Evolutionary conservation across 2,329 filamentous ascomycete genomes (phyloP).

Genomic region (Alternaria atra): DNA sequence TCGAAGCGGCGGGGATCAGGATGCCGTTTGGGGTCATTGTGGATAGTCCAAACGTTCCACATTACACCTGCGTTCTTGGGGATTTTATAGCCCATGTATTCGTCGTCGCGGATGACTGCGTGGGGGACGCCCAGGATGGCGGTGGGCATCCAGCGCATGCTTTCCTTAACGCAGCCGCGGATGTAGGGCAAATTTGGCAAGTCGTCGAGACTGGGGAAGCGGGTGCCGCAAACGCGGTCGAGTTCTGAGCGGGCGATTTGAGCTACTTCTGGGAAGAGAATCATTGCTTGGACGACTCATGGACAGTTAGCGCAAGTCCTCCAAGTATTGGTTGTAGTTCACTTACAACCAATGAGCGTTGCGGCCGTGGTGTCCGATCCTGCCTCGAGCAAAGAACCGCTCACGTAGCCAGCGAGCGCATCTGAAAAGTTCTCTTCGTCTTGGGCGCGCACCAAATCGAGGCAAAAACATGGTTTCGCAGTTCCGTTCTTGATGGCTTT

Average conservation of each 20-base stretch:
- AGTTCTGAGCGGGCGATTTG: constrained; percentile 38
- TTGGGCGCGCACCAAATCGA: constrained; percentile 33
- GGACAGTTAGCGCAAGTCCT: too few species aligned
- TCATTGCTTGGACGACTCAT: constrained; percentile 37
- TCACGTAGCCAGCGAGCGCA: constrained; percentile 31
- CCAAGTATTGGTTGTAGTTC: background rate
- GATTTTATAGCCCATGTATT: constrained; percentile 48
- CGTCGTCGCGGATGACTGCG: constrained; percentile 34
- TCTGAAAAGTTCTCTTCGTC: constrained; percentile 33
- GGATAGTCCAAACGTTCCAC: constrained; percentile 45
- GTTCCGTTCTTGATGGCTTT: constrained; percentile 22
- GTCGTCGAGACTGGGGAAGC: constrained; percentile 43
- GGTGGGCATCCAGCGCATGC: constrained; percentile 43
- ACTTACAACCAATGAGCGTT: constrained; percentile 32
- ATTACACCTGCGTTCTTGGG: constrained; percentile 50
- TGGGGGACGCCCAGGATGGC: constrained; percentile 37
- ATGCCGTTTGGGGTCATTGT: constrained; percentile 54
- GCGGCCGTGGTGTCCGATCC: constrained; percentile 42
- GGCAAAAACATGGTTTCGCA: constrained; percentile 33
- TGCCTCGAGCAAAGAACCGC: constrained; percentile 39
- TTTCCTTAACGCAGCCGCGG: constrained; percentile 40
- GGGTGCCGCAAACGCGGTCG: constrained; percentile 39
- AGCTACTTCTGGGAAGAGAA: constrained; percentile 35
- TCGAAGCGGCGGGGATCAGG: constrained; percentile 56
- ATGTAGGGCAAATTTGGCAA: constrained; percentile 36